Evolutionary conservation across 768 basidiomycete genomes (phyloP), one percentile per base, ranked within the genome.

Genomic region (Russula sp.): DNA sequence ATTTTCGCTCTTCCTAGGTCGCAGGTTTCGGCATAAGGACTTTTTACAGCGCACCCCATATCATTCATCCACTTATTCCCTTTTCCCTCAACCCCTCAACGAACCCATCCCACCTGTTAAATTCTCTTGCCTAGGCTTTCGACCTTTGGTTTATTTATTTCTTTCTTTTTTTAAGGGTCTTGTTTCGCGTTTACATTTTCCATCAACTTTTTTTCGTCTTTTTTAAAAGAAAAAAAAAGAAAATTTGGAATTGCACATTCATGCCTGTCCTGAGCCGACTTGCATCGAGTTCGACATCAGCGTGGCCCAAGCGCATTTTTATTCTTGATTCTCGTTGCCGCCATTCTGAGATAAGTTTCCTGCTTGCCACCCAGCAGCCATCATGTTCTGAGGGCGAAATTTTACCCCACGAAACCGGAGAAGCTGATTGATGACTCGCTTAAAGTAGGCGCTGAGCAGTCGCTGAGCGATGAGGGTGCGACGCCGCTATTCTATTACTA

Each of bases 21-120:
- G 64, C 59, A 65, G 64, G 60, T 61, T 52, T 52, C 64, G 59
- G 55, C 64, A 44, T 50, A 57, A n/a, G 55, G 38, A 57, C 62
- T 13, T 61, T 65, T 30, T 34, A 56, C 49, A 65, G 11, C 49
- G 22, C 30, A 18, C 10, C 32, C 24, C 52, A 59, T 38, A 10
- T 63, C 50, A 24, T 57, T 46, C 9, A 20, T 38, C 34, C 40
- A 7, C 34, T 8, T 44, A 3, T 51, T 10, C 7, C 22, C 40
- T 22, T 22, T 32, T 1, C 30, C 30, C 58, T 10, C 52, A 34
- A 6, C n/a, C 36, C 36, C 13, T 42, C 20, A 28, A 20, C 40
- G 9, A n/a, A 42, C 36, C 16, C 46, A 48, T 32, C n/a, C 49
- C 34, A 40, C 52, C 14, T 36, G 46, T 58, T 55, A 40, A 55